Conservation (phyloP, 2,329 filamentous ascomycete genomes). For the Arthrocladium fulminans region DNA sequence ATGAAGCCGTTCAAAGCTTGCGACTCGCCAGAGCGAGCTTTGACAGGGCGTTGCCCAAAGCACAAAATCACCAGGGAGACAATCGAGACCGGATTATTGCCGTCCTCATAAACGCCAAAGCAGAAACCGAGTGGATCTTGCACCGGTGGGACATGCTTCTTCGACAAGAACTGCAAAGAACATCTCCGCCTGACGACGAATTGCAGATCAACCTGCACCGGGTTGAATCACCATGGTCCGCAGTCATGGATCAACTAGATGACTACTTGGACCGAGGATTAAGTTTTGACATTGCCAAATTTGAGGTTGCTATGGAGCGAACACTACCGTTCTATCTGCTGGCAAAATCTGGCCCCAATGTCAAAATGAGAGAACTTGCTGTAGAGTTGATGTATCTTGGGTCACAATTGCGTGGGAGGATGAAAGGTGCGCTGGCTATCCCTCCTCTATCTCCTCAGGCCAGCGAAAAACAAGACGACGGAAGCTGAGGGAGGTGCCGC, state of each 20-base stretch:
- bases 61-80: neutral
- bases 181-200: constrained; percentile 7
- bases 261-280: constrained; percentile 3
- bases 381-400: constrained; percentile 6
- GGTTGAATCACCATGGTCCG: constrained; percentile 5
- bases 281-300: constrained; percentile 5
- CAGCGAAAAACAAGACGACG: neutral
- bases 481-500: neutral
- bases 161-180: neutral
- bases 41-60: neutral
- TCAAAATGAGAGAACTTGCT: constrained; percentile 9
- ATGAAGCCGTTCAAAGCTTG: constrained; percentile 6
- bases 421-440: neutral
- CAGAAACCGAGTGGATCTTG: constrained; percentile 5
- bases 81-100: neutral
- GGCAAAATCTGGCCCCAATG: constrained; percentile 7
- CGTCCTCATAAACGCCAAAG: constrained; percentile 1
- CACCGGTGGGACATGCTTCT: constrained; percentile 2
- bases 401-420: neutral
- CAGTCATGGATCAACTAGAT: constrained; percentile 1
- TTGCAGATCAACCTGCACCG: constrained; percentile 2
- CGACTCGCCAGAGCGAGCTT: neutral
- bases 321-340: constrained; percentile 6
- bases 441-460: neutral
- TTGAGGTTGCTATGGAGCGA: constrained; percentile 7